These are phyloP conservation scores for Calophaca sinica DNA, from an alignment of 306 rosid species.

Conservation along the genomic window DNA sequence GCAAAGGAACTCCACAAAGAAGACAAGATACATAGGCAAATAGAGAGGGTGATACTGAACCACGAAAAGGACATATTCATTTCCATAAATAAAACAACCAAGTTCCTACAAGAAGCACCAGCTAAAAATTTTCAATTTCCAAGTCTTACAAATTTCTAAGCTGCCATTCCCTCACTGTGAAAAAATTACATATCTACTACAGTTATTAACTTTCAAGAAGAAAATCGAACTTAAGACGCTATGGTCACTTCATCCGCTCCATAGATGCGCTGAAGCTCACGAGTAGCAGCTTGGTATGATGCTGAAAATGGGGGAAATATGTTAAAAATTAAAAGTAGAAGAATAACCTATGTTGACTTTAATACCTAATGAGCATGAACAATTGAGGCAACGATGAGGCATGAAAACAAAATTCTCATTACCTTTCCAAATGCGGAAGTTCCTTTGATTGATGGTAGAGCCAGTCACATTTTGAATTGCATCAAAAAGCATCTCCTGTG, in stretches of 20 bases:
- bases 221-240: conserved; percentile 62
- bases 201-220: conserved; percentile 40
- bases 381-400: conserved; percentile 16
- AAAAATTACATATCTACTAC: conserved; percentile 56
- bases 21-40: conserved; percentile 27
- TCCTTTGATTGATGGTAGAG: conserved; percentile 79
- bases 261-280: conserved; percentile 96
- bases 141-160: conserved; percentile 46
- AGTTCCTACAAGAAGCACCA: conserved; percentile 54
- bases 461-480: conserved; percentile 86
- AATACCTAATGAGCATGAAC: neutral
- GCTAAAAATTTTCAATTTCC: conserved; percentile 48
- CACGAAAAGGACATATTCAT: conserved; percentile 44
- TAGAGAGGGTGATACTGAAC: conserved; percentile 32
- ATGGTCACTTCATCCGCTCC: conserved; percentile 77
- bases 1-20: neutral
- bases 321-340: conserved; percentile 12
- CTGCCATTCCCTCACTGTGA: conserved; percentile 51
- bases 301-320: conserved; percentile 54
- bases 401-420: conserved; percentile 36
- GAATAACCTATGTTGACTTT: neutral
- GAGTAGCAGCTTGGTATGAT: conserved; percentile 93
- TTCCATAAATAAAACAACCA: conserved; percentile 30
- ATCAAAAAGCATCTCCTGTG: conserved; percentile 88
- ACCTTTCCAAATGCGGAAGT: conserved; percentile 93